A percentile compares a stretch with the other conserved stretches of the same genome.
Conservation (phyloP, 805 yeast species). For the Maudiozyma turicensis region DNA sequence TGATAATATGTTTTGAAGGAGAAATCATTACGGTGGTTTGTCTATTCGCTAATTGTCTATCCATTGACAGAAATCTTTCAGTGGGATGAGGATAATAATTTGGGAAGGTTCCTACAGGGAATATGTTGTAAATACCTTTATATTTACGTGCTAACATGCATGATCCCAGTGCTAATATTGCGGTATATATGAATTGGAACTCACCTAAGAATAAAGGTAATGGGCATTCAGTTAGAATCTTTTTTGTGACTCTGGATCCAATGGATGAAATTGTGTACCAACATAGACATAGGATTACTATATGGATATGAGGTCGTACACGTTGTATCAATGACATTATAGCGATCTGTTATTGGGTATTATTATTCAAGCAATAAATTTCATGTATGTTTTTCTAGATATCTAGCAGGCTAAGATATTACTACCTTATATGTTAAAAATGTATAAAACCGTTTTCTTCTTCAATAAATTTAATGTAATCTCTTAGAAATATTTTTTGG, state of each 20-base stretch:
- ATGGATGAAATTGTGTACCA: slow-evolving; percentile 58
- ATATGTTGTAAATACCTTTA: slow-evolving; percentile 28
- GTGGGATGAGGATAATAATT: slow-evolving; percentile 8
- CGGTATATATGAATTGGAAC: slow-evolving; percentile 48
- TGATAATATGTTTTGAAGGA: slow-evolving; percentile 34
- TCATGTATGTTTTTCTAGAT: background rate
- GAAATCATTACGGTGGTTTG: slow-evolving; percentile 10
- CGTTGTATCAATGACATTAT: background rate
- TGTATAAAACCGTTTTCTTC: no score
- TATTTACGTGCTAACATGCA: slow-evolving; percentile 29
- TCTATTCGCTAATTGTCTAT: background rate
- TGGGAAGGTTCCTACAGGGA: slow-evolving; percentile 52
- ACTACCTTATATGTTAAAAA: no score
- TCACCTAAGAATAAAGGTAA: slow-evolving; percentile 58
- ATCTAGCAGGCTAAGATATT: background rate
- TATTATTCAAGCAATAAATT: background rate
- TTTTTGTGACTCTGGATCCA: slow-evolving; percentile 56
- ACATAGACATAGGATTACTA: slow-evolving; percentile 36
- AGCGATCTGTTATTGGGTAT: background rate
- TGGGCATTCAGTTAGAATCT: slow-evolving; percentile 43
- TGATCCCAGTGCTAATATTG: slow-evolving; percentile 33
- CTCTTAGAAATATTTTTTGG: background rate
- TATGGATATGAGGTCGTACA: slow-evolving; percentile 17
- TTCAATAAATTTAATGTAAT: background rate
- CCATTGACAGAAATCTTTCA: slow-evolving; percentile 9